phyloP scores from a whole-genome alignment of 2,329 filamentous ascomycete genomes.

The Xylaria sp. region DNA sequence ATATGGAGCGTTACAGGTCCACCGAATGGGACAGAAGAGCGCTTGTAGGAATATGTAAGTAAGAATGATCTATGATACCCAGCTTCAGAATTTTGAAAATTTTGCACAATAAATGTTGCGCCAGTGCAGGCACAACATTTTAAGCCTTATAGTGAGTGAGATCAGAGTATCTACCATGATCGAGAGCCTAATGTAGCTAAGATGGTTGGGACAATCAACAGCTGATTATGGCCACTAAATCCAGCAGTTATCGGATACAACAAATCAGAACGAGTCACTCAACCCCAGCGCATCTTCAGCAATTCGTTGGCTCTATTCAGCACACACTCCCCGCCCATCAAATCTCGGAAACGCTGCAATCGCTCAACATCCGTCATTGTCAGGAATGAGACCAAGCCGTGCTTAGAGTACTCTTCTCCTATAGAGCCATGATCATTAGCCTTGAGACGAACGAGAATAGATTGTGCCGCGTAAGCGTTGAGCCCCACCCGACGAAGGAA shows the following conservation, averaged over 20 bases:
- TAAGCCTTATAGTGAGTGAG: neutral
- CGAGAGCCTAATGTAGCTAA: constrained; percentile 3
- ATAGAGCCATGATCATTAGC: constrained; percentile 33
- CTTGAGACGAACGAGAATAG: constrained; percentile 58
- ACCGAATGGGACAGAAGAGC: constrained; percentile 8
- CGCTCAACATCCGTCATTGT: constrained; percentile 59
- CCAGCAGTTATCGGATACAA: neutral
- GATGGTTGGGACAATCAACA: neutral
- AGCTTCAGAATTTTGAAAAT: constrained; percentile 7
- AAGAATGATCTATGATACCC: constrained; percentile 26
- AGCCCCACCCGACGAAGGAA: constrained; percentile 70
- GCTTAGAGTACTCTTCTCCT: constrained; percentile 32
- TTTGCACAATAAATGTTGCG: neutral
- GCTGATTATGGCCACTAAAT: constrained; percentile 21
- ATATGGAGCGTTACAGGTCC: constrained; percentile 48
- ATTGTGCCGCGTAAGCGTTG: constrained; percentile 75
- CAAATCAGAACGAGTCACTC: constrained; percentile 25
- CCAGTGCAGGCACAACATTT: neutral
- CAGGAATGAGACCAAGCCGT: constrained; percentile 61
- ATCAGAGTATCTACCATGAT: neutral
- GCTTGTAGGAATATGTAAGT: neutral
- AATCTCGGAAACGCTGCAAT: constrained; percentile 51
- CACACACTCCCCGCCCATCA: constrained; percentile 61
- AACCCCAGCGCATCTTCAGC: constrained; percentile 58
- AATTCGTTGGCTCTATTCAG: constrained; percentile 56